phyloP scores from a whole-genome alignment of 352 stramenopile genomes.

The Phytophthora capsici region DNA sequence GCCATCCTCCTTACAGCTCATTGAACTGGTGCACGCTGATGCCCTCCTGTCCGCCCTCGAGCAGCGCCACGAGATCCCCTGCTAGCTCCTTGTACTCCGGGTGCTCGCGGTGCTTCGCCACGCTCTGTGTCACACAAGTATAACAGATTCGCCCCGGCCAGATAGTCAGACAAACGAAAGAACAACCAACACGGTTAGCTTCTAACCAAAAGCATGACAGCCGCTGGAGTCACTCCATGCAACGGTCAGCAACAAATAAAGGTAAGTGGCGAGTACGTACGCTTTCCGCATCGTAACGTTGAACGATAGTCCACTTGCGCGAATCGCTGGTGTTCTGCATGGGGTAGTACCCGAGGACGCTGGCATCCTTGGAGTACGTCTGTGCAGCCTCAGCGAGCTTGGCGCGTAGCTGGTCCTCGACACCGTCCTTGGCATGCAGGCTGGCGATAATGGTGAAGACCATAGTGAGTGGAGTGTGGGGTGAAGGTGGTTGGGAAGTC shows the following conservation, averaged over 20 bases:
- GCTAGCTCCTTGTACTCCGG: slow-evolving; percentile 21
- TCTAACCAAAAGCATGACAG: not conserved
- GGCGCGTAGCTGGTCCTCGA: slow-evolving; percentile 26
- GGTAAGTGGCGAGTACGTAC: slow-evolving; percentile 10
- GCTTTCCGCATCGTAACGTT: slow-evolving; percentile 30
- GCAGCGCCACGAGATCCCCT: slow-evolving; percentile 6
- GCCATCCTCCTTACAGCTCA: slow-evolving; percentile 7
- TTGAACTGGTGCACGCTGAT: slow-evolving; percentile 28
- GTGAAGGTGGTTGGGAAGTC: slow-evolving; percentile 9
- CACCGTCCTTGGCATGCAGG: slow-evolving; percentile 28
- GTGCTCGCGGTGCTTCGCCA: slow-evolving; percentile 23
- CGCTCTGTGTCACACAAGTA: slow-evolving; percentile 14
- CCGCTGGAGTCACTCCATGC: not conserved
- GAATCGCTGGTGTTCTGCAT: slow-evolving; percentile 24
- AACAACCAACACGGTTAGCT: slow-evolving; percentile 10
- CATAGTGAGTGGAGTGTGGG: slow-evolving; percentile 16
- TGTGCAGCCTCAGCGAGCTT: slow-evolving; percentile 25
- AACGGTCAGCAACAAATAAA: not conserved
- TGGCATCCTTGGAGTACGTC: slow-evolving; percentile 23
- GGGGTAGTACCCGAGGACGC: slow-evolving; percentile 17
- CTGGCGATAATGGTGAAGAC: slow-evolving; percentile 26
- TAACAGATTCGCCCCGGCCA: not conserved
- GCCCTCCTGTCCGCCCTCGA: slow-evolving; percentile 26
- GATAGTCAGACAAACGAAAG: not conserved
- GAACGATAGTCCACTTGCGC: slow-evolving; percentile 33